These are phyloP conservation scores for Scleroderma bovista DNA, from an alignment of 768 basidiomycete genomes.

Conservation along the genomic window DNA sequence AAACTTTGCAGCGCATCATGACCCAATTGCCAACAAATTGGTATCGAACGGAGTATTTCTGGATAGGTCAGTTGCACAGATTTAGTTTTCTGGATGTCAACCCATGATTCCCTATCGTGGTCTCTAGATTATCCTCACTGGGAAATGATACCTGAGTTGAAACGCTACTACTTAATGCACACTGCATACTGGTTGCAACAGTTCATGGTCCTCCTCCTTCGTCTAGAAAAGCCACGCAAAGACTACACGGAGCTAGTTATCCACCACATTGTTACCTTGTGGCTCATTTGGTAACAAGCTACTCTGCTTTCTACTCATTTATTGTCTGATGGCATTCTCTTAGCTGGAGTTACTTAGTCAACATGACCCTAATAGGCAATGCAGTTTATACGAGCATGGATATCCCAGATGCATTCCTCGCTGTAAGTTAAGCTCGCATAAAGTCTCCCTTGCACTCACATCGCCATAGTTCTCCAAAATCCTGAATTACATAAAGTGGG, in stretches of 20 bases:
- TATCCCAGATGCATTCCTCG: conserved; percentile 84
- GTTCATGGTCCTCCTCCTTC: conserved; percentile 73
- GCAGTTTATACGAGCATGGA: conserved; percentile 97
- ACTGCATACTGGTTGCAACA: conserved; percentile 94
- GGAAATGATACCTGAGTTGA: conserved; percentile 80
- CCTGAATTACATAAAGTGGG: conserved; percentile 77
- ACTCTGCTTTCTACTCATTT: conserved; percentile 10
- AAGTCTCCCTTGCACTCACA: background rate
- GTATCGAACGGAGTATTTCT: conserved; percentile 80
- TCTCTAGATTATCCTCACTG: conserved; percentile 80
- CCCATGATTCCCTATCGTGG: background rate
- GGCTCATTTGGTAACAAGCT: conserved; percentile 72
- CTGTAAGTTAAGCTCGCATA: conserved; percentile 41
- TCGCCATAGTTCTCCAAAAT: conserved; percentile 68
- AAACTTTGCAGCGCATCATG: conserved; percentile 67
- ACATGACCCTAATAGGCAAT: conserved; percentile 83
- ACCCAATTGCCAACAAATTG: conserved; percentile 74
- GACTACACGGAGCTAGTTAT: conserved; percentile 83
- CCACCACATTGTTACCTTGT: conserved; percentile 92
- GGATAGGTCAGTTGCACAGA: conserved; percentile 52
- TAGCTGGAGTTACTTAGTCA: conserved; percentile 81
- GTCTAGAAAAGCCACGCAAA: conserved; percentile 91
- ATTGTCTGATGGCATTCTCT: conserved; percentile 3
- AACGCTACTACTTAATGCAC: conserved; percentile 92
- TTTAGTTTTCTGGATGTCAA: background rate